phyloP scores from a whole-genome alignment of 257 asterid genomes.

The Lavandula angustifolia region DNA sequence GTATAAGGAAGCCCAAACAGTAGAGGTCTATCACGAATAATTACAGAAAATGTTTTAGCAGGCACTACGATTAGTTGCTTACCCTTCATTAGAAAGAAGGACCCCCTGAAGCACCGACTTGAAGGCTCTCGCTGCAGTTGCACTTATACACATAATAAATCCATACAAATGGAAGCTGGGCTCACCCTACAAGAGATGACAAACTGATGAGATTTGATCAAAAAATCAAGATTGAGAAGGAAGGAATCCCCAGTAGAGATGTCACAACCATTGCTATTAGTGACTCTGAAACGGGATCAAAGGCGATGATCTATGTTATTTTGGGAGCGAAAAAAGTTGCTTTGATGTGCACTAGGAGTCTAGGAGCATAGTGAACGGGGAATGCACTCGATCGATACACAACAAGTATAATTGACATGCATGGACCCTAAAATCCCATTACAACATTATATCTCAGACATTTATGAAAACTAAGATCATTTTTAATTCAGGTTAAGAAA shows the following conservation, averaged over 20 bases:
- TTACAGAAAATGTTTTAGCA: not conserved
- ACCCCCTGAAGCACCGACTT: conserved; percentile 96
- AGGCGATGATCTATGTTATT: no score
- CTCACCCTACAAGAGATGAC: conserved; percentile 68
- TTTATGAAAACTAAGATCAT: not conserved
- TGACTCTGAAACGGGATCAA: not conserved
- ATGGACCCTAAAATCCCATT: no score
- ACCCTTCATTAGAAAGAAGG: conserved; percentile 95
- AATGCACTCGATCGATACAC: not conserved
- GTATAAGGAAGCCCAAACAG: not conserved
- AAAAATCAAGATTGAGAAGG: conserved; percentile 18
- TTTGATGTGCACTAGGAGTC: no score
- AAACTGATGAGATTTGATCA: conserved; percentile 24
- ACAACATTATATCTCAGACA: not conserved
- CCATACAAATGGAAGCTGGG: conserved; percentile 92
- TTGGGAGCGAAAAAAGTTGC: no score
- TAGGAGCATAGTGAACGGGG: not conserved
- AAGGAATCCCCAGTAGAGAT: not conserved
- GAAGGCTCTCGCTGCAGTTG: conserved; percentile 98
- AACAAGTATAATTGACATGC: not conserved
- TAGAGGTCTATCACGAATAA: not conserved
- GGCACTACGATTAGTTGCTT: conserved; percentile 4
- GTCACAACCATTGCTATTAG: no score
- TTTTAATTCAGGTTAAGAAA: conserved; percentile 7
- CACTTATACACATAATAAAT: conserved; percentile 85